Evolutionary conservation across 371 early-diverging fungal species (phyloP).

Genomic region (Enterospora canceri): DNA sequence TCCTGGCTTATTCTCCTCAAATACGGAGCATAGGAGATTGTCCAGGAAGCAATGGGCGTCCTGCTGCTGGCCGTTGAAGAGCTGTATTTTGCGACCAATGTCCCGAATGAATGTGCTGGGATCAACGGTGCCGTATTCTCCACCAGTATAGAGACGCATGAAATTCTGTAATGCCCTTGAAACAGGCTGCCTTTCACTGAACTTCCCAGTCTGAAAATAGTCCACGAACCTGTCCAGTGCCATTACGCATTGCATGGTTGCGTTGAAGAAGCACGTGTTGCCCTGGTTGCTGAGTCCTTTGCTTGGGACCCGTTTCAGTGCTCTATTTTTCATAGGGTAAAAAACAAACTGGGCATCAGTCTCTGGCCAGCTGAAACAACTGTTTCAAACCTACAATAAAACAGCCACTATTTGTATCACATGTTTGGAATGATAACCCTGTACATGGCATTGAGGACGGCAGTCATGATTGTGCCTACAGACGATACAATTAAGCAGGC

Average conservation of each 20-base stretch:
- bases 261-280: constrained; percentile 53
- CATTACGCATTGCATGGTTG: constrained; percentile 45
- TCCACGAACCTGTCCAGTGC: constrained; percentile 19
- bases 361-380: background rate
- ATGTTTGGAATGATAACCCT: background rate
- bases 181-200: constrained; percentile 20
- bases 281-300: constrained; percentile 41
- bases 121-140: background rate
- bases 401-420: background rate
- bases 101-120: constrained; percentile 30
- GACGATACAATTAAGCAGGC: background rate
- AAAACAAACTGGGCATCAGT: background rate
- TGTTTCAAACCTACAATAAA: background rate
- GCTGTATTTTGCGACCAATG: constrained; percentile 24
- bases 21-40: constrained; percentile 23
- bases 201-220: constrained; percentile 18
- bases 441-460: too few relatives aligned
- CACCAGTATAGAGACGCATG: constrained; percentile 27
- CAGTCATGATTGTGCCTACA: background rate
- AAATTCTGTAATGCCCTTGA: constrained; percentile 41
- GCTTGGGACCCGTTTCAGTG: constrained; percentile 2
- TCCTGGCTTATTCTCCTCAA: constrained; percentile 17
- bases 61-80: constrained; percentile 49
- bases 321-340: background rate
- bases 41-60: constrained; percentile 49